A percentile compares a stretch with the other conserved stretches of the same genome.
These are phyloP conservation scores for Chloromonas sp. DNA, from an alignment of 163 green algal genomes.

Conservation along the genomic window DNA sequence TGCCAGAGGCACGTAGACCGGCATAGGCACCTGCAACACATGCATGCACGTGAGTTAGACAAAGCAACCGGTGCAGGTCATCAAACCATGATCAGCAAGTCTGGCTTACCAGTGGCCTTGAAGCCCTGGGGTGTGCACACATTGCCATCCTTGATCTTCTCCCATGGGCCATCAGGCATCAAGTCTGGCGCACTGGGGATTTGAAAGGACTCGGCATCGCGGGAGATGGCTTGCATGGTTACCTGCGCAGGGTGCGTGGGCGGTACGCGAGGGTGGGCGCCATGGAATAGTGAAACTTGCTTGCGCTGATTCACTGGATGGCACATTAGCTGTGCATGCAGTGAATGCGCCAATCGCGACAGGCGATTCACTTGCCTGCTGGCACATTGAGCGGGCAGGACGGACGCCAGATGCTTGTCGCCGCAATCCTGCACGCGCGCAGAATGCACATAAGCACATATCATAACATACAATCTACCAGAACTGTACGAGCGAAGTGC, in stretches of 20 bases:
- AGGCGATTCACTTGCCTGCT: too few relatives aligned
- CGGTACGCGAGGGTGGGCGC: too few relatives aligned
- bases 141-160: slow-evolving; percentile 72
- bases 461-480: too few relatives aligned
- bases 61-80: slow-evolving; percentile 1
- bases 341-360: too few relatives aligned
- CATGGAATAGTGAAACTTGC: too few relatives aligned
- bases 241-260: neutral
- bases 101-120: slow-evolving; percentile 65
- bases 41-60: neutral
- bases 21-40: slow-evolving; percentile 67
- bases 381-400: too few relatives aligned
- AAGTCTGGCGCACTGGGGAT: slow-evolving; percentile 79
- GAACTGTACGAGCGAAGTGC: too few relatives aligned
- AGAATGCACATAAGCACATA: too few relatives aligned
- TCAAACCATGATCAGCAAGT: neutral
- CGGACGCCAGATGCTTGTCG: too few relatives aligned
- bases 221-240: slow-evolving; percentile 21
- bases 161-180: slow-evolving; percentile 82
- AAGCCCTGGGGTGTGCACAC: slow-evolving; percentile 86
- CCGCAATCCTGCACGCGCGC: too few relatives aligned
- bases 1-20: slow-evolving; percentile 67
- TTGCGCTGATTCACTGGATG: too few relatives aligned
- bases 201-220: slow-evolving; percentile 43
- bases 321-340: too few relatives aligned